These are phyloP conservation scores for Emydomyces testavorans DNA, from an alignment of 2,329 filamentous ascomycete genomes.

Conservation along the genomic window DNA sequence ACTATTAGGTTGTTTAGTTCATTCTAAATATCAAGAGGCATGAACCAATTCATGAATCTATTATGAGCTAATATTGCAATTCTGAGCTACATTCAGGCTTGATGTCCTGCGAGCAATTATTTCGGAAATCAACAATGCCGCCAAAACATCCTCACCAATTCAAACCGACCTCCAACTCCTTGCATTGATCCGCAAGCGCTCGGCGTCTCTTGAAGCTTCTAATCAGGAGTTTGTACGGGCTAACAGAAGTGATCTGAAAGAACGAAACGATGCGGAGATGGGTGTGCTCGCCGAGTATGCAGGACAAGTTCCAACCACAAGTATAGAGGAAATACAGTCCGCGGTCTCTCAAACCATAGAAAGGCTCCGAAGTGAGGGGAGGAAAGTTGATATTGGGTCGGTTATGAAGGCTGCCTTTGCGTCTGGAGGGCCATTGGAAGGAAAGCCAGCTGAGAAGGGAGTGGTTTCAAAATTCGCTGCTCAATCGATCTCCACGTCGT, in stretches of 20 bases:
- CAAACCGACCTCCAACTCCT: conserved; percentile 39
- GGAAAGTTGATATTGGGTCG: conserved; percentile 29
- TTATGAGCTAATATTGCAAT: conserved; percentile 1
- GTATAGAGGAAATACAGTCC: conserved; percentile 30
- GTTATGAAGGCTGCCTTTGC: conserved; percentile 36
- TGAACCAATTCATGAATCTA: conserved; percentile 1
- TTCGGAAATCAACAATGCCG: conserved; percentile 40
- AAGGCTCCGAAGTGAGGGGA: conserved; percentile 26
- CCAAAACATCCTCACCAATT: conserved; percentile 37
- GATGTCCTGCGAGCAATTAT: conserved; percentile 41
- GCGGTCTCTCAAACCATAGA: conserved; percentile 29
- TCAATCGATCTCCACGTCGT: conserved; percentile 23
- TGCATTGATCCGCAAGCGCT: conserved; percentile 37
- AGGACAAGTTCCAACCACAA: conserved; percentile 32
- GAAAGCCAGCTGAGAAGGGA: conserved; percentile 34
- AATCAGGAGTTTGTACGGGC: conserved; percentile 33
- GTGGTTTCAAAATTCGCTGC: conserved; percentile 34
- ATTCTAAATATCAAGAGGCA: conserved; percentile 1
- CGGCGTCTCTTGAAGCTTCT: conserved; percentile 29
- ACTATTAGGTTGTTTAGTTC: conserved; percentile 29
- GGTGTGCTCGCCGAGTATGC: conserved; percentile 37
- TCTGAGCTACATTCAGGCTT: conserved; percentile 25
- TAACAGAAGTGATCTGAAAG: conserved; percentile 34
- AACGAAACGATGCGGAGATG: conserved; percentile 36
- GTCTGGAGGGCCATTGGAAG: conserved; percentile 33